Conservation (phyloP, 2,329 filamentous ascomycete genomes). For the Calonectria multiphialidica region DNA sequence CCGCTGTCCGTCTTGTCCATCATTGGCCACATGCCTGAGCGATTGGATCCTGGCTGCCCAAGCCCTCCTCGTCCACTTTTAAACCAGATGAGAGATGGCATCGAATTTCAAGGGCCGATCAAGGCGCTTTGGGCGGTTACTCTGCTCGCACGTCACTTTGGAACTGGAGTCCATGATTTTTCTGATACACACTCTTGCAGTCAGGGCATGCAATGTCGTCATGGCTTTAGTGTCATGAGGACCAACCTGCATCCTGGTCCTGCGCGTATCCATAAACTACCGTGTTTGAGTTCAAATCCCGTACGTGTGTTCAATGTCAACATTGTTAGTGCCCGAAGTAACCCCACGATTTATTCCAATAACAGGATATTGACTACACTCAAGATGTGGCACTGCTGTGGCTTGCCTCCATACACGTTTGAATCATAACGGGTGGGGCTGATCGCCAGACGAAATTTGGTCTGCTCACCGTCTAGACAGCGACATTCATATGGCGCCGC, state of each 20-base stretch:
- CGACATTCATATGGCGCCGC: not conserved
- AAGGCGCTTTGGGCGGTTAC: slow-evolving; percentile 14
- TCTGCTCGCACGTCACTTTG: not conserved
- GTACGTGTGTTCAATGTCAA: not conserved
- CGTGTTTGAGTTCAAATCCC: not conserved
- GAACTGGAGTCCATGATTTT: not conserved
- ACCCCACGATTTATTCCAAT: not conserved
- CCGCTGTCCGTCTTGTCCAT: not conserved
- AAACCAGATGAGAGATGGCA: not conserved
- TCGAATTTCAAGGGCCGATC: not conserved
- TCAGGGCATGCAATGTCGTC: not conserved
- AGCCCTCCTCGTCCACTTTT: slow-evolving; percentile 1
- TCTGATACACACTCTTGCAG: not conserved
- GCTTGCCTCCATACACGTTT: not conserved
- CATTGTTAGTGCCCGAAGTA: slow-evolving; percentile 8
- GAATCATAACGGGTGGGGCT: not conserved
- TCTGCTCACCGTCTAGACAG: too few species aligned
- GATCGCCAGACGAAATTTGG: not conserved
- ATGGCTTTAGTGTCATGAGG: slow-evolving; percentile 10
- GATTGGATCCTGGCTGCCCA: slow-evolving; percentile 20
- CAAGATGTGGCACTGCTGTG: not conserved
- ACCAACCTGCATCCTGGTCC: not conserved
- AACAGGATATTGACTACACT: not conserved
- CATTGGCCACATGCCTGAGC: slow-evolving; percentile 29
- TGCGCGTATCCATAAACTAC: not conserved